Base-by-base conservation (phyloP, 805 yeast species). In the Nakazawaea siamensis region DNA sequence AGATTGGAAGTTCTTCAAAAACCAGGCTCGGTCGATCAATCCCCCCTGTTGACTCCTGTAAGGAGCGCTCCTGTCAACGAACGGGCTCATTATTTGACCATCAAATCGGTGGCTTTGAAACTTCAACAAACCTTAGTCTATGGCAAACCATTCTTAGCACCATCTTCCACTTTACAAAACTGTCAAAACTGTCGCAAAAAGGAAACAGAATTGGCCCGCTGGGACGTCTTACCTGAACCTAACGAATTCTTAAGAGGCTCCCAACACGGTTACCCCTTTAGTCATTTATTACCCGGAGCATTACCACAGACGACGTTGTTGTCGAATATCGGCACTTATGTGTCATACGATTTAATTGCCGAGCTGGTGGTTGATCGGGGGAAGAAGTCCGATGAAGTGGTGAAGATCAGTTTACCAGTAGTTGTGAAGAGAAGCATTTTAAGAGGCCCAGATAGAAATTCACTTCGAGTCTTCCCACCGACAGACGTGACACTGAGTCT, bases 391-490 rank as follows among this genome's bases (percentile, higher is more conserved):
- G 61, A 50, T 2, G 55, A 49, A 12, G 54, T 56, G n/a, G 57
- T 71, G 17, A 58, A 60, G 33, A 48, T 76, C 25, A 57, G 60
- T 2, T 59, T 83, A 40, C 94, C 95, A 0, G 54, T 92, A 7
- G 69, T 79, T 44, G 66, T 92, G 2, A 68, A 81, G 29, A 69
- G 98, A 47, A 80, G 94, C 38, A 73, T 90, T 20, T 54, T 84
- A 17, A 64, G 85, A 30, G 90, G 92, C 5, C 83, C 84, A 2
- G 96, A 88, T 52, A 68, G 87, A 46, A 85, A 83, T 50, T 84
- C 95, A 1, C 60, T 86, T 25, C 70, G 99, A 41, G 84, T 92
- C 1, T 92, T 92, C 57, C 98, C 98, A 1, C 97, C 99, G 6
- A 90, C 97, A 0, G 83, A 81, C 28, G 79, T 92, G 24, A 79